Evolutionary conservation across 2,329 filamentous ascomycete genomes (phyloP), one percentile per base, ranked within the genome.

Genomic region (Bipolaris bicolor): DNA sequence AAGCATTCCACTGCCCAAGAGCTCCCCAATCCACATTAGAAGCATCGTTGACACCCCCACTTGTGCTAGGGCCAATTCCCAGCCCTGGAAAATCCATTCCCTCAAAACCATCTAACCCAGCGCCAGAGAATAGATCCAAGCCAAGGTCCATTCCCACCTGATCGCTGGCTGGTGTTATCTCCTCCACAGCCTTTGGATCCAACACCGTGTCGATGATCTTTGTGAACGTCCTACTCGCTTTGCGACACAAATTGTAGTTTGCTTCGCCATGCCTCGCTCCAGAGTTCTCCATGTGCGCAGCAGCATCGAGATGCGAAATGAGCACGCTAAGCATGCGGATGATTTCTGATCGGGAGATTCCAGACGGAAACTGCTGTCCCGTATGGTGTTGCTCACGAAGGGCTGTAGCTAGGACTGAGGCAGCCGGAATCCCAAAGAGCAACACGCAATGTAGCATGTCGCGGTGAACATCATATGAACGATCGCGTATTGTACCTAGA

Each of bases 241-340:
- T 75, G 26, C 66, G 64, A 44, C 70, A 76, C 1, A 75, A 51
- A 29, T 66, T 68, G 50, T 76, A 76, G 29, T 76, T 73, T 2
- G 71, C 71, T 43, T 76, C 70, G 24, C 68, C 74, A 0, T 71
- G 72, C 1, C 69, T 53, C 1, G 71, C 71, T 16, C 75, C 74
- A 0, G 66, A 69, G 13, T 66, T 70, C 11, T 72, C 70, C 7
- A 68, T 47, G 29, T 71, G 64, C 1, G 65, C 63, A 1, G 69
- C 66, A 3, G 69, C 63, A 29, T 79, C 77, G 1, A 80, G 66
- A 48, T 78, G 75, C 2, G 68, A 70, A 15, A 78, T 77, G 15
- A 80, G 71, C 0, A 79, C 77, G 31, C 71, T 74, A 0, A 79
- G 56, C 62, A 73, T 75, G 5, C 78, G 76, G 36, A 79, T 75